These are phyloP conservation scores for Escovopsis sp. DNA, from an alignment of 2,329 filamentous ascomycete species.

Conservation along the genomic window DNA sequence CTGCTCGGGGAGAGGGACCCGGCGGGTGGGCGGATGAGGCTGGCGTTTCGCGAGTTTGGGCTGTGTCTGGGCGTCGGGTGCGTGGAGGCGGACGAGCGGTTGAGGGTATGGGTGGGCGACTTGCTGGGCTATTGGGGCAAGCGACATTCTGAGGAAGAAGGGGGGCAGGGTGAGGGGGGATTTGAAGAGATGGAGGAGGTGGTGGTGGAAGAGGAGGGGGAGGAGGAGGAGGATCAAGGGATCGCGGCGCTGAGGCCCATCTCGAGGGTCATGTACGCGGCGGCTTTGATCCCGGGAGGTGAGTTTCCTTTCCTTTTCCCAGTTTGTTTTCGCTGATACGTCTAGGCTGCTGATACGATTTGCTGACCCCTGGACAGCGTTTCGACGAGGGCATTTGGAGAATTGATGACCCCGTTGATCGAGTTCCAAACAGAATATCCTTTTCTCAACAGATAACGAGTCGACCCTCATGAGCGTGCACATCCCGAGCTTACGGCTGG, in stretches of 20 bases:
- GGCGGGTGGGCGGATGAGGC: constrained; percentile 8
- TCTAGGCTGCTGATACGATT: not conserved
- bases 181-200: too few species aligned
- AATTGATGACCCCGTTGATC: not conserved
- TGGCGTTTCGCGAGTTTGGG: constrained; percentile 42
- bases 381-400: constrained; percentile 3
- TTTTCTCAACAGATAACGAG: too few species aligned
- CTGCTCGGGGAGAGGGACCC: too few species aligned
- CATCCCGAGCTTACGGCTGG: too few species aligned
- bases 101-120: constrained; percentile 12
- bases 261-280: constrained; percentile 41
- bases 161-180: too few species aligned
- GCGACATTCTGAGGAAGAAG: too few species aligned
- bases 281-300: constrained; percentile 41
- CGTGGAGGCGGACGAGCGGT: constrained; percentile 19
- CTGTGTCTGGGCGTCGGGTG: constrained; percentile 33
- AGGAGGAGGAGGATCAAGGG: constrained; percentile 14
- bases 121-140: constrained; percentile 21
- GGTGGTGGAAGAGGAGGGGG: too few species aligned
- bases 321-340: too few species aligned
- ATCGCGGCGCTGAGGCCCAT: constrained; percentile 34
- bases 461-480: too few species aligned
- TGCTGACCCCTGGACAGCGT: constrained; percentile 3
- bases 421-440: too few species aligned
- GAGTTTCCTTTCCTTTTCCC: constrained; percentile 15